phyloP scores from a whole-genome alignment of 768 basidiomycete genomes.

The Podaxis sp. region DNA sequence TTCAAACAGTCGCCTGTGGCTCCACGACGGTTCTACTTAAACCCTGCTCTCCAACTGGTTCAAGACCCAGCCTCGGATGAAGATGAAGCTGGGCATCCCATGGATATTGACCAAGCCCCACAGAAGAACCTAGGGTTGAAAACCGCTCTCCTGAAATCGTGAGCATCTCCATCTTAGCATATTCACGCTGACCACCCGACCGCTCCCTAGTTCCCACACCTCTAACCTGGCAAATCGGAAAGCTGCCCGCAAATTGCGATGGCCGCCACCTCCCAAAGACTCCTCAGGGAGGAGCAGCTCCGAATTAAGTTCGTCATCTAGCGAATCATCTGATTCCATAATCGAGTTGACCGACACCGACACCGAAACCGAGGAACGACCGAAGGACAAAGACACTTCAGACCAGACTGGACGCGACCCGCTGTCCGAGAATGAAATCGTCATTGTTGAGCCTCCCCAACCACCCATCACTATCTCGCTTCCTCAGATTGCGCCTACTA shows the following conservation, averaged over 20 bases:
- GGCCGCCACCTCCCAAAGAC: neutral
- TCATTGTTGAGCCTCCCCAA: conserved; percentile 13
- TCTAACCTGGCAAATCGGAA: neutral
- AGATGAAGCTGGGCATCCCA: neutral
- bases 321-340: neutral
- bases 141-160: neutral
- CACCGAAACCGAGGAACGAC: neutral
- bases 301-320: neutral
- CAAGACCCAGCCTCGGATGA: neutral
- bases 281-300: neutral
- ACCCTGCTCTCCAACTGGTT: neutral
- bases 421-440: conserved; percentile 11
- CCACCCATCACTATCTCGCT: conserved; percentile 15
- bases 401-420: neutral
- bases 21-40: conserved; percentile 1
- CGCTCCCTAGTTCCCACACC: neutral
- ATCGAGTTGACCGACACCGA: neutral
- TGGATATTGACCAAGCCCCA: conserved; percentile 12
- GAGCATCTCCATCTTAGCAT: neutral
- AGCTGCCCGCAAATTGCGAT: conserved; percentile 7
- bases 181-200: neutral
- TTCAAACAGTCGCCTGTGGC: neutral
- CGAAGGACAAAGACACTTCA: neutral
- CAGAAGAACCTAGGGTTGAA: neutral
- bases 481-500: conserved; percentile 13